These are phyloP conservation scores for Trichocladium uniseriatum DNA, from an alignment of 495 filamentous ascomycete species.

Conservation along the genomic window DNA sequence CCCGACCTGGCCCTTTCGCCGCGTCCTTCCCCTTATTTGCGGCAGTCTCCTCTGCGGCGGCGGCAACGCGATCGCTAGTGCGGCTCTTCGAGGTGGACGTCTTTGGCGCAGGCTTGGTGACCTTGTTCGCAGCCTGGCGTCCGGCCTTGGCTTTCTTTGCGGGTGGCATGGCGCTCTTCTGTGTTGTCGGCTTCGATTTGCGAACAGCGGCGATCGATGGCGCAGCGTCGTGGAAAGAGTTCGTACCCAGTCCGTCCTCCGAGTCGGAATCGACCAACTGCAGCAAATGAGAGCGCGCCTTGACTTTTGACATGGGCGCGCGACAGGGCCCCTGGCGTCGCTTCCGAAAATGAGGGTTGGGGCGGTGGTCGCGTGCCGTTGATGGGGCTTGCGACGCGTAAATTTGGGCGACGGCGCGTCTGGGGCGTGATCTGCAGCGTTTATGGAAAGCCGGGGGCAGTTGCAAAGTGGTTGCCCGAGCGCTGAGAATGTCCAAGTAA, in stretches of 20 bases:
- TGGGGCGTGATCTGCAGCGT: neutral
- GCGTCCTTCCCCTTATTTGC: conserved; percentile 26
- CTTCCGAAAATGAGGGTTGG: neutral
- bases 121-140: conserved; percentile 26
- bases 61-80: conserved; percentile 19
- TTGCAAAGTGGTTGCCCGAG: conserved; percentile 4
- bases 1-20: conserved; percentile 24
- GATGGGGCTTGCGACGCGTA: neutral
- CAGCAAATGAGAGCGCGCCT: conserved; percentile 43
- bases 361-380: neutral
- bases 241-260: conserved; percentile 46
- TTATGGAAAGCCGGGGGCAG: neutral
- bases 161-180: conserved; percentile 33
- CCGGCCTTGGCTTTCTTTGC: conserved; percentile 30
- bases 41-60: conserved; percentile 27
- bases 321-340: neutral
- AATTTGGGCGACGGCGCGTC: neutral
- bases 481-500: conserved; percentile 7
- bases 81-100: conserved; percentile 21
- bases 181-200: neutral
- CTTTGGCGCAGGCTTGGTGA: conserved; percentile 30
- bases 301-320: conserved; percentile 29
- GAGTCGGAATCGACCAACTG: conserved; percentile 59
- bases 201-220: conserved; percentile 8
- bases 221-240: conserved; percentile 35